Evolutionary conservation across 2,329 filamentous ascomycete genomes (phyloP), one percentile per base, ranked within the genome.

Genomic region (Aspergillus versicolor): DNA sequence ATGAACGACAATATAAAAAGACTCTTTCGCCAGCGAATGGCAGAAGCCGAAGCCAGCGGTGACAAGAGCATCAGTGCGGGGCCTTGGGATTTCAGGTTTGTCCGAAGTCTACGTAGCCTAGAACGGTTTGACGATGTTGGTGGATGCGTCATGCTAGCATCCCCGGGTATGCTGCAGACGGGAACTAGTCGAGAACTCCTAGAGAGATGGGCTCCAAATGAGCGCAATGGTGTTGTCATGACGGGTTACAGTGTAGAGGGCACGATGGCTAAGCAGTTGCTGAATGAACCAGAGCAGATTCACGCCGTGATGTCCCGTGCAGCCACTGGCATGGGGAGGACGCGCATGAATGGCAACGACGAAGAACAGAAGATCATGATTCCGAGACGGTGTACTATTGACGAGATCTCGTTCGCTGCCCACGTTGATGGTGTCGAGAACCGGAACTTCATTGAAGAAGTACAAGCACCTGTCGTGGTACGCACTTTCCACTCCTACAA

Each of bases 1-100:
- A 99, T 99, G 94, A 99, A 99, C 72, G 93, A 97, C 70, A 97
- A 97, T 68, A 97, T 99, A 79, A 97, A 96, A 74, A 86, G 91
- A 11, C 84, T 96, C n/a, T 97, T 97, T 75, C 84, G 89, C 52
- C 92, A 95, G 74, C 87, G 91, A 47, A 95, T 96, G 86, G 91
- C 91, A 4, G 91, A 96, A 72, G 90, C 91, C 9, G 91, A 96
- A 72, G 88, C 89, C 0, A 87, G 86, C 34, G 90, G 90, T 8
- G 89, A 92, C 63, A 92, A 90, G 68, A 92, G 90, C 37, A 69
- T 77, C 44, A 78, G 71, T 54, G 76, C 75, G 19, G 90, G 90
- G 0, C 94, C 94, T 0, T 99, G 94, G 92, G 94, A 99, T 67
- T 97, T 99, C 77, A 91, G 91, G 65, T 96, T 89, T 69, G 93